Evolutionary conservation across 2,329 filamentous ascomycete genomes (phyloP).

Genomic region (Aspergillus neoniger): DNA sequence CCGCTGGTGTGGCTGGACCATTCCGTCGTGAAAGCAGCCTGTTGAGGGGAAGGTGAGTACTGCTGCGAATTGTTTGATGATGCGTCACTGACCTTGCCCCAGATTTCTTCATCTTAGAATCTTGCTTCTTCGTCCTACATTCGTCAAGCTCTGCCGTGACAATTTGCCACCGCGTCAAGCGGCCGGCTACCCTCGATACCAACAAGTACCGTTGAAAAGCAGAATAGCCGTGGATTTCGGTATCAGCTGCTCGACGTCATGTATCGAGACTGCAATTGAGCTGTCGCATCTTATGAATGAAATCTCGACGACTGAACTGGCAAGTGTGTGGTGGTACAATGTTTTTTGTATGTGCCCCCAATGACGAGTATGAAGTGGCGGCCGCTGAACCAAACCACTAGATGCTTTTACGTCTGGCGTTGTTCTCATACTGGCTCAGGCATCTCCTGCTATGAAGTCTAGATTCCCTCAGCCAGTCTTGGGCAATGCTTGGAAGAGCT

Average conservation of each 20-base stretch:
- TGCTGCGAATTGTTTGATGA: neutral
- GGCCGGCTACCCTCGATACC: neutral
- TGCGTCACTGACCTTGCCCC: neutral
- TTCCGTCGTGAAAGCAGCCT: neutral
- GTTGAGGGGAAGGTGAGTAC: neutral
- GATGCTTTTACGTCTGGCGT: neutral
- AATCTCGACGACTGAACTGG: neutral
- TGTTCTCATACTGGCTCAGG: neutral
- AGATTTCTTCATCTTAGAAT: neutral
- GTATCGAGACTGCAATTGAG: neutral
- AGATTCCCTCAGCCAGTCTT: neutral
- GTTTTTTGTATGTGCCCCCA: neutral
- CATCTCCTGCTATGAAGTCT: neutral
- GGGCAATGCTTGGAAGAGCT: neutral
- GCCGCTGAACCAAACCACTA: neutral
- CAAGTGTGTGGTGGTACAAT: neutral
- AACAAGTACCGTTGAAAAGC: neutral
- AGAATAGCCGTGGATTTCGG: neutral
- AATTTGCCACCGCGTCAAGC: neutral
- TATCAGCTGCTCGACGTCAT: neutral
- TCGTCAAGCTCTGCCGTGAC: neutral
- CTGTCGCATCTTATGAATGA: conserved; percentile 1
- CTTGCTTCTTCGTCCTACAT: neutral
- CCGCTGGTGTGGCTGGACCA: neutral
- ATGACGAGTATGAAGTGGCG: neutral